phyloP scores from a whole-genome alignment of 495 filamentous ascomycete species.

The Penicillium ucsense region DNA sequence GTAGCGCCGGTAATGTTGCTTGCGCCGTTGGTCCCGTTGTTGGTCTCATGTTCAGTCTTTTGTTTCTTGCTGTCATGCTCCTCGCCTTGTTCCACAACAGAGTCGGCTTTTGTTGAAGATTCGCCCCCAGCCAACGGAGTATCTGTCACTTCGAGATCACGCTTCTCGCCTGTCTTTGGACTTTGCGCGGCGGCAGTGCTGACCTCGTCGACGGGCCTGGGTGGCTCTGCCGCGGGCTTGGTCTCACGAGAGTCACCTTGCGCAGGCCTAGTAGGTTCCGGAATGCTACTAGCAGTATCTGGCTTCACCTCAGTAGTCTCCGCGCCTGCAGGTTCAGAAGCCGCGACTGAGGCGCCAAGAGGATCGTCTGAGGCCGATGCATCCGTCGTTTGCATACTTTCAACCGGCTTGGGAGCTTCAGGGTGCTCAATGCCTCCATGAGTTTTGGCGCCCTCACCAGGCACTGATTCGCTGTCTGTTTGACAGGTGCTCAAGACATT shows the following conservation, averaged over 20 bases:
- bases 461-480: constrained; percentile 7
- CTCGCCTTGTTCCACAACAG: constrained; percentile 3
- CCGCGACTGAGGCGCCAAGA: constrained; percentile 3
- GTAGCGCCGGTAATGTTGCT: neutral
- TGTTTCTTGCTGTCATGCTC: constrained; percentile 22
- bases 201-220: constrained; percentile 8
- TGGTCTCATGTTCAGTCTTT: constrained; percentile 14
- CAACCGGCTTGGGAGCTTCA: constrained; percentile 3
- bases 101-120: constrained; percentile 1
- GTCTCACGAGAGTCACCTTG: neutral
- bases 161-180: constrained; percentile 21
- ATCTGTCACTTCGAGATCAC: constrained; percentile 17
- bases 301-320: neutral
- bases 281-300: neutral
- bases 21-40: constrained; percentile 8
- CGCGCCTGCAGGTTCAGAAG: constrained; percentile 4
- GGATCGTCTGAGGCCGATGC: neutral
- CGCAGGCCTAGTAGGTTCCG: neutral
- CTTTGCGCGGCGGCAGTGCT: constrained; percentile 2
- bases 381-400: constrained; percentile 1
- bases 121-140: neutral
- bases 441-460: constrained; percentile 4
- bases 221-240: constrained; percentile 7
- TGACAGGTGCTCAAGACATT: constrained; percentile 8
- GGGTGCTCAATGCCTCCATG: constrained; percentile 3